phyloP scores from a whole-genome alignment of 2,329 filamentous ascomycete species.

The Phaeosphaeria sp. region DNA sequence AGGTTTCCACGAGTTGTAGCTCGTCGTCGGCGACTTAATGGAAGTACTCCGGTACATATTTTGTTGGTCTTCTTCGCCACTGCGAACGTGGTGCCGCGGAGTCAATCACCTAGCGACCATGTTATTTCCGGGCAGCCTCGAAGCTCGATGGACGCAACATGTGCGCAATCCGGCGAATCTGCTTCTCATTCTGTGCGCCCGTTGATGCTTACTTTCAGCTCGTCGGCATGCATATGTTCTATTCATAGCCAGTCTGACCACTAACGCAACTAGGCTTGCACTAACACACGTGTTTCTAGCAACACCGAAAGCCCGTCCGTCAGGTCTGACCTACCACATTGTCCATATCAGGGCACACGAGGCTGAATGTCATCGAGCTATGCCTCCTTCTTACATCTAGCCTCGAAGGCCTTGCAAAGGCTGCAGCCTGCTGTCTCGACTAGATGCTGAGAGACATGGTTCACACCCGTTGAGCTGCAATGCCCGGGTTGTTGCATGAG shows the following conservation, averaged over 20 bases:
- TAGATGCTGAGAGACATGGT: neutral
- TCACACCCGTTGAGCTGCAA: neutral
- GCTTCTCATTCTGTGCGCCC: neutral
- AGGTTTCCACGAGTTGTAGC: slow-evolving; percentile 1
- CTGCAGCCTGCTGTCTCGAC: neutral
- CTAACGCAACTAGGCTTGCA: slow-evolving; percentile 4
- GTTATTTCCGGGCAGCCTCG: neutral
- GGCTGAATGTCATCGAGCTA: neutral
- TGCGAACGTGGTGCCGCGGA: neutral
- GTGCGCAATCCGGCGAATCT: neutral
- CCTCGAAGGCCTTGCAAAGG: neutral
- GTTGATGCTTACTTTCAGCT: slow-evolving; percentile 12
- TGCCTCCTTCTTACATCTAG: neutral
- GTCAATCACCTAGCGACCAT: neutral
- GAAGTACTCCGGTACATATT: neutral
- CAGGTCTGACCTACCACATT: neutral
- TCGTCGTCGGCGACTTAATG: neutral
- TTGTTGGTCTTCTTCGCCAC: neutral
- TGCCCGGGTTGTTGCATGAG: neutral
- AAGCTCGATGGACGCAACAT: neutral
- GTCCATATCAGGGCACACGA: neutral
- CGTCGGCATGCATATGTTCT: slow-evolving; percentile 11
- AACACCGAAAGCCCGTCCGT: neutral
- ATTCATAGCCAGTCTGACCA: slow-evolving; percentile 23
- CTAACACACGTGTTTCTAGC: neutral